A percentile compares a stretch with the other conserved stretches of the same genome.
Evolutionary conservation across 768 basidiomycete species (phyloP).

Genomic region (Lactarius sp.): DNA sequence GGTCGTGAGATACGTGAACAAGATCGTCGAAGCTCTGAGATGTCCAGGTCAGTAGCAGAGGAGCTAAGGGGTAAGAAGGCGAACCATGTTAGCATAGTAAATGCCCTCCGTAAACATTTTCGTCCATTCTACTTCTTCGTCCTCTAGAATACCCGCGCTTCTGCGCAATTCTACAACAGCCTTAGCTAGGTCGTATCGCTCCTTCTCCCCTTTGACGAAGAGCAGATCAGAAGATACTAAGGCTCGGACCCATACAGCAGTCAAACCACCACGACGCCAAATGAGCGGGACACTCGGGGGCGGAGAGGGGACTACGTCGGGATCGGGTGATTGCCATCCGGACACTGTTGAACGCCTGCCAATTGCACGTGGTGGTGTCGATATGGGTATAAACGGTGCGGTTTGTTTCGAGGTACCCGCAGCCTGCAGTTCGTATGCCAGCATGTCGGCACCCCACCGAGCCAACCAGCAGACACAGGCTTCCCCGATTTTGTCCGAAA

Average conservation of each 20-base stretch:
- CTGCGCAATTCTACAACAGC: constrained; percentile 71
- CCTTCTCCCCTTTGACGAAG: constrained; percentile 73
- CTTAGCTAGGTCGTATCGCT: constrained; percentile 74
- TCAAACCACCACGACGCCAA: constrained; percentile 72
- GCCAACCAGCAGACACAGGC: constrained; percentile 83
- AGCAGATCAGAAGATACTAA: constrained; percentile 73
- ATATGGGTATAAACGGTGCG: constrained; percentile 1
- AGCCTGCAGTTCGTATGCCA: constrained; percentile 52
- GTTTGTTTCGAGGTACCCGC: constrained; percentile 12
- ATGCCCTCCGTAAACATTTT: constrained; percentile 72
- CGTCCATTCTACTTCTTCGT: constrained; percentile 68
- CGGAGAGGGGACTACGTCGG: constrained; percentile 19
- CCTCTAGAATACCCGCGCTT: constrained; percentile 44
- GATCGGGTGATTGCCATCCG: not conserved
- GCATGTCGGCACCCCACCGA: constrained; percentile 78
- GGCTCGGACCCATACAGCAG: constrained; percentile 67
- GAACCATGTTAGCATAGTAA: constrained; percentile 83
- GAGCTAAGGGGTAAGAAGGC: constrained; percentile 26
- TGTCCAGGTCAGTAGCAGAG: constrained; percentile 14
- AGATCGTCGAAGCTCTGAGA: constrained; percentile 74
- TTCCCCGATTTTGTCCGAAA: constrained; percentile 89
- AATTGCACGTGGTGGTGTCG: constrained; percentile 11
- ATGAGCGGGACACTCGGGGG: constrained; percentile 43
- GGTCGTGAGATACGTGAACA: constrained; percentile 64
- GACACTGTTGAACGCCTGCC: constrained; percentile 18